Conservation (phyloP, 768 basidiomycete genomes). For the Serendipita sp. region DNA sequence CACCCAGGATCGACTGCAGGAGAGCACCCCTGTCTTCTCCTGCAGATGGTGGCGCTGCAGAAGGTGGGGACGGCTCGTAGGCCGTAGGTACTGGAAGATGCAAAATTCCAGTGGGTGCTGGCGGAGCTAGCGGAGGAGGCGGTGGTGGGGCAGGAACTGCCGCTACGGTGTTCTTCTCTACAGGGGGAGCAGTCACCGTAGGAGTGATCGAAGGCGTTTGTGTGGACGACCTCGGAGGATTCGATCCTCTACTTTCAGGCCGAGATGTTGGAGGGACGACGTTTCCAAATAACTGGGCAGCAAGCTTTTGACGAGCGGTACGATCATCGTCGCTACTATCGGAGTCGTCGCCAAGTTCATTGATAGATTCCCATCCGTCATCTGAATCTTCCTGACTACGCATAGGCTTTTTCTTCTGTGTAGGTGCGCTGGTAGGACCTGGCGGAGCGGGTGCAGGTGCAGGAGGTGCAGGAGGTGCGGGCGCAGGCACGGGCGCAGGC, state of each 20-base stretch:
- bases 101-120: constrained; percentile 19
- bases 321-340: constrained; percentile 74
- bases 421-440: constrained; percentile 34
- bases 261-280: constrained; percentile 35
- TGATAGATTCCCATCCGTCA: constrained; percentile 75
- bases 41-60: constrained; percentile 27
- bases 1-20: constrained; percentile 60
- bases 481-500: constrained; percentile 14
- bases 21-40: constrained; percentile 38
- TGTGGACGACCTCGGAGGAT: neutral
- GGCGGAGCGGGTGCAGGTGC: constrained; percentile 28
- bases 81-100: constrained; percentile 16
- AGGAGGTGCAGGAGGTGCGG: constrained; percentile 14
- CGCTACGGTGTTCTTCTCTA: constrained; percentile 7
- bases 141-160: constrained; percentile 9
- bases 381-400: constrained; percentile 24
- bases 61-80: constrained; percentile 20
- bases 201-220: constrained; percentile 11
- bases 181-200: constrained; percentile 17
- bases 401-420: constrained; percentile 46
- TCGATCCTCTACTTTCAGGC: neutral
- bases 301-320: constrained; percentile 50
- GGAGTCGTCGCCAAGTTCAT: constrained; percentile 45
- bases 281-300: constrained; percentile 60
- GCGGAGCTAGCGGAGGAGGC: constrained; percentile 25